Evolutionary conservation across 441 rosid species (phyloP), one percentile per base, ranked within the genome.

Genomic region (Populus tomentosa): DNA sequence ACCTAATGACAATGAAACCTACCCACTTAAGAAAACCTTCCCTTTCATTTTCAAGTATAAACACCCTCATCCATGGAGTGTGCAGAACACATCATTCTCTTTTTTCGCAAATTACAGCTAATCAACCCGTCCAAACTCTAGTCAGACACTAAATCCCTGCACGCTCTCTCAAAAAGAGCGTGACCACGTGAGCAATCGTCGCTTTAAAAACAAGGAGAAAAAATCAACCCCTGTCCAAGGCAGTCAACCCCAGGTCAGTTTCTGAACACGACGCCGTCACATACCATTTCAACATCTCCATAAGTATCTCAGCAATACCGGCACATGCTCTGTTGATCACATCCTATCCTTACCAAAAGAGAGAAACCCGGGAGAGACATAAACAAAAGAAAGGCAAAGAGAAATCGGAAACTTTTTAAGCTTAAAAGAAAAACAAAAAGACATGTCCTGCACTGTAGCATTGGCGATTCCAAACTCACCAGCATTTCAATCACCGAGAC

Each of bases 401-500:
- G 56, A 46, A 46, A 14, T 46, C 56, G 56, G 56, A 46, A 46
- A 46, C 42, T 46, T 14, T 14, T 14, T 5, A 46, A 14, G 20
- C 56, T 46, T 46, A 14, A 46, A 14, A 46, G 56, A 46, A 46
- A 46, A 32, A 14, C 56, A n/a, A 63, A 33, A 46, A 20, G 67
- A 76, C 14, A 84, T 79, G 86, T 64, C 80, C 46, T 73, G 81
- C 14, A 75, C 78, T 0, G 81, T 79, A 2, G 84, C 80, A 26
- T 23, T 67, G 11, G 70, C 71, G 62, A 72, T 79, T 6, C 78
- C 84, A 7, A 81, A 77, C 61, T 79, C 84, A 36, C 82, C 86
- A 56, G 80, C 82, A 23, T 84, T 81, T 74, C 76, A 81, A 2
- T 75, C 85, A 11, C 75, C 82, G 38, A 80, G 82, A 26, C 38